Conservation (phyloP, 192 early-diverging fungal genomes). For the Oehlia diaphana region DNA sequence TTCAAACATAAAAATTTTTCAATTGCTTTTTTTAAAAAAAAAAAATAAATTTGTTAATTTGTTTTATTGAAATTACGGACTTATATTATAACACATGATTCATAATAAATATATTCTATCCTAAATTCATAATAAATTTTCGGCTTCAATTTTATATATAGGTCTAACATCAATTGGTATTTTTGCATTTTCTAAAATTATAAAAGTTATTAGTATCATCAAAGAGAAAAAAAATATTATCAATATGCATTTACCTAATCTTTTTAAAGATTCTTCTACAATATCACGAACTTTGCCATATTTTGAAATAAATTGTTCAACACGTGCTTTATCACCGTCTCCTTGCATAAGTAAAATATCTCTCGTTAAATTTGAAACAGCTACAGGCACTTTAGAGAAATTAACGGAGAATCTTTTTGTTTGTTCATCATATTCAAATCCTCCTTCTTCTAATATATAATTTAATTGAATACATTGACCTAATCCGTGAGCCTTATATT, state of each 20-base stretch:
- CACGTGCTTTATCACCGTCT: neutral
- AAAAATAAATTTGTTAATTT: too few species aligned
- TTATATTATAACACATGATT: too few species aligned
- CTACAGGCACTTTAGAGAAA: neutral
- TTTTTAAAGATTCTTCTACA: neutral
- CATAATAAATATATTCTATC: too few species aligned
- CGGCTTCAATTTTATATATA: neutral
- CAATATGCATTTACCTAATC: neutral
- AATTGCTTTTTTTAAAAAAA: too few species aligned
- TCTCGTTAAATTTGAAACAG: neutral
- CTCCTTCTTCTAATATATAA: constrained; percentile 67
- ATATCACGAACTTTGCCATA: neutral
- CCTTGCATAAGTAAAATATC: neutral
- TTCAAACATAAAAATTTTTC: too few species aligned
- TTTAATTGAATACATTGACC: constrained; percentile 74
- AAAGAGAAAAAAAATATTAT: neutral
- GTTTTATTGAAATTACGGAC: too few species aligned
- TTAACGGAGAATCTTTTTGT: neutral
- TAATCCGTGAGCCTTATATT: constrained; percentile 59
- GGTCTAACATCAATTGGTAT: neutral
- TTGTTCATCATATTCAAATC: constrained; percentile 48
- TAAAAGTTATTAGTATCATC: neutral
- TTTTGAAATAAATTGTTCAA: neutral
- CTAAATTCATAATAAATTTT: too few species aligned
- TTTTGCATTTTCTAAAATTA: neutral